phyloP scores from a whole-genome alignment of 495 filamentous ascomycete genomes.

The Penicillium soppii region DNA sequence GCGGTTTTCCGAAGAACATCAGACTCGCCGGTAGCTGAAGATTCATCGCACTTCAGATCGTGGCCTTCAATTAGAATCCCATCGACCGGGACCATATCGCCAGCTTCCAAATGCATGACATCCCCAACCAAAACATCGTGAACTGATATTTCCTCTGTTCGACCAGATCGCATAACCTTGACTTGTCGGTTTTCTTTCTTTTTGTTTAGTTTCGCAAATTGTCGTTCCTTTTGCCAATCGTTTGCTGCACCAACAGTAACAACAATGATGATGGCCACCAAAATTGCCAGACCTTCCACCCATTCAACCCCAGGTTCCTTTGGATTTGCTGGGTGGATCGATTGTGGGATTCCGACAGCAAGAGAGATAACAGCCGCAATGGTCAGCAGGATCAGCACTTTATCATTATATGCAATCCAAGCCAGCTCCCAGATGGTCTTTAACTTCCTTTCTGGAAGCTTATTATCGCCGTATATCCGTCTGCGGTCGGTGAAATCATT shows the following conservation, averaged over 20 bases:
- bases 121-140: slow-evolving; percentile 83
- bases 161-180: slow-evolving; percentile 75
- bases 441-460: slow-evolving; percentile 67
- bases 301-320: slow-evolving; percentile 66
- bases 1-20: slow-evolving; percentile 72
- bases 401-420: slow-evolving; percentile 84
- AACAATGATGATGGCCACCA: slow-evolving; percentile 73
- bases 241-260: slow-evolving; percentile 72
- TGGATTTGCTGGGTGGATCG: slow-evolving; percentile 40
- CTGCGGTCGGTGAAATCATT: slow-evolving; percentile 59
- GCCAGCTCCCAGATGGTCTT: slow-evolving; percentile 71
- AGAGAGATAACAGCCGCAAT: slow-evolving; percentile 78
- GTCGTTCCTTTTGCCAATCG: slow-evolving; percentile 76
- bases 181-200: slow-evolving; percentile 71
- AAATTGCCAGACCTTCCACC: slow-evolving; percentile 80
- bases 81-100: slow-evolving; percentile 82
- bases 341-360: slow-evolving; percentile 74
- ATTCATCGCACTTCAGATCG: slow-evolving; percentile 78
- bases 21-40: slow-evolving; percentile 81
- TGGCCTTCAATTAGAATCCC: slow-evolving; percentile 73
- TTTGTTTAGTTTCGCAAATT: slow-evolving; percentile 73
- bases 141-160: slow-evolving; percentile 72
- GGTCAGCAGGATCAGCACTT: slow-evolving; percentile 76
- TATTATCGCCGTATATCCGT: slow-evolving; percentile 68
- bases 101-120: slow-evolving; percentile 80